Percentiles rank a stretch among this genome's conserved stretches.
phyloP scores from a whole-genome alignment of 768 basidiomycete genomes.

The Hirschioporus abietinus region DNA sequence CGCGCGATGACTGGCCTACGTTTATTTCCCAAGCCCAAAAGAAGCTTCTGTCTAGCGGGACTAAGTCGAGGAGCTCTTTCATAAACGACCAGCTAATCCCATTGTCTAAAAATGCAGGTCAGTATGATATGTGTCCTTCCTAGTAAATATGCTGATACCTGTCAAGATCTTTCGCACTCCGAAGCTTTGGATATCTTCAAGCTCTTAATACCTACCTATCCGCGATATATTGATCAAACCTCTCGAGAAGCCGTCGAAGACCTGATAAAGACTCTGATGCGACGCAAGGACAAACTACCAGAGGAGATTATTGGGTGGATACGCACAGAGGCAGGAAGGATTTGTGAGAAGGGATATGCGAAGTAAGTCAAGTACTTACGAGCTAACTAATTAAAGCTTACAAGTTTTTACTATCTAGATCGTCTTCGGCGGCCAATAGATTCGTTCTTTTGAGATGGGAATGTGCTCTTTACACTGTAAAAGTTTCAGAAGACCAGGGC shows the following conservation, averaged over 20 bases:
- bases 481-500: slow-evolving; percentile 37
- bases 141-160: slow-evolving; percentile 6
- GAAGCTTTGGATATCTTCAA: slow-evolving; percentile 68
- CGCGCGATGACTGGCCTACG: slow-evolving; percentile 47
- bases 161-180: slow-evolving; percentile 50
- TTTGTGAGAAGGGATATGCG: slow-evolving; percentile 46
- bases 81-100: slow-evolving; percentile 56
- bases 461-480: slow-evolving; percentile 54
- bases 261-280: slow-evolving; percentile 59
- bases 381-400: background rate
- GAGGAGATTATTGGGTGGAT: slow-evolving; percentile 79
- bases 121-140: slow-evolving; percentile 17
- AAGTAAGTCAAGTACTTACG: slow-evolving; percentile 37
- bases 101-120: slow-evolving; percentile 54
- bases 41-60: slow-evolving; percentile 44
- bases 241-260: slow-evolving; percentile 70
- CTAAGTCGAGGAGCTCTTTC: slow-evolving; percentile 52
- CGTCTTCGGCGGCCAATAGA: slow-evolving; percentile 53
- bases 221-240: slow-evolving; percentile 66
- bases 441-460: slow-evolving; percentile 73
- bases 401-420: slow-evolving; percentile 24
- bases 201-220: slow-evolving; percentile 69
- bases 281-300: slow-evolving; percentile 50
- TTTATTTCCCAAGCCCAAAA: slow-evolving; percentile 51
- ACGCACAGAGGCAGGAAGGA: slow-evolving; percentile 54